These are phyloP conservation scores for Epicoccum nigrum DNA, from an alignment of 2,329 filamentous ascomycete genomes.

Conservation along the genomic window DNA sequence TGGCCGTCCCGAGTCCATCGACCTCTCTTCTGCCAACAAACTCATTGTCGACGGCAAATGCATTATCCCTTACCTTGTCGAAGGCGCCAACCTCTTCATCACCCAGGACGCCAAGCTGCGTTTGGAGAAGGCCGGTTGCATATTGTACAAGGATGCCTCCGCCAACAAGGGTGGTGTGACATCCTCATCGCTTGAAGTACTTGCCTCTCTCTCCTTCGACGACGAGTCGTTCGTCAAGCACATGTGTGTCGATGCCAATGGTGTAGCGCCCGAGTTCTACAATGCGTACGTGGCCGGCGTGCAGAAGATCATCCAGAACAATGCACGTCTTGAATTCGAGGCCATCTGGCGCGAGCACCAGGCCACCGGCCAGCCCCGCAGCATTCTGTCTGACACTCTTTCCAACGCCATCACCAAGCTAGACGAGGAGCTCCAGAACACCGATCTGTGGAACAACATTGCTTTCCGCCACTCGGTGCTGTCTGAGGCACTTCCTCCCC, in stretches of 20 bases:
- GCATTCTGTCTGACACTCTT: conserved; percentile 88
- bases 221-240: conserved; percentile 85
- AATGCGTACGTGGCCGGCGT: conserved; percentile 89
- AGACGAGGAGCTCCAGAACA: conserved; percentile 94
- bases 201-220: conserved; percentile 93
- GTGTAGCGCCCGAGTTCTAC: conserved; percentile 87
- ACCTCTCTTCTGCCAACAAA: conserved; percentile 83
- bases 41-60: conserved; percentile 90
- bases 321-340: conserved; percentile 93
- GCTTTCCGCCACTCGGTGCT: conserved; percentile 79
- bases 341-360: conserved; percentile 97
- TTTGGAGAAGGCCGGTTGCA: conserved; percentile 91
- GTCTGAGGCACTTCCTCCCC: conserved; percentile 80
- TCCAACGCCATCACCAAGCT: conserved; percentile 93
- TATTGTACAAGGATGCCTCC: conserved; percentile 96
- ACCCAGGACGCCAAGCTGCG: conserved; percentile 97
- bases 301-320: conserved; percentile 87
- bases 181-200: conserved; percentile 92
- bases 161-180: conserved; percentile 99
- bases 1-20: conserved; percentile 94
- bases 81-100: conserved; percentile 98
- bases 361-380: conserved; percentile 77
- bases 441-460: conserved; percentile 86
- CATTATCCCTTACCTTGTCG: conserved; percentile 90
- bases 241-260: conserved; percentile 86